Evolutionary conservation across 2,329 filamentous ascomycete genomes (phyloP), one percentile per base, ranked within the genome.

Genomic region (Penicillium sp.): DNA sequence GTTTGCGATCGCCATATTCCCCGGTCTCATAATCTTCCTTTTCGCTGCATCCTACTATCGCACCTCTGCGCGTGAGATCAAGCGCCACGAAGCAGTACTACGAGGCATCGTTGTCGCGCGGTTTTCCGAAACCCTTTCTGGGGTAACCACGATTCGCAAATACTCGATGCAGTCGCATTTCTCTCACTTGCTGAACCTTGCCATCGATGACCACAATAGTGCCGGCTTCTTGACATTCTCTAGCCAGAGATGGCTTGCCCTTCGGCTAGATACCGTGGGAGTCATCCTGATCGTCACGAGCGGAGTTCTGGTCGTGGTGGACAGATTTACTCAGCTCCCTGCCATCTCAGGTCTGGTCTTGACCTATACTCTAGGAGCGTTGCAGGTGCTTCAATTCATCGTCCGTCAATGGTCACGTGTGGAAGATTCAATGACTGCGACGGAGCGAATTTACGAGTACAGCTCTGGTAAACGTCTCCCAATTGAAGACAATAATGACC

Each of bases 361-460:
- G 18, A 94, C 89, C 47, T 97, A 97, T 72, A 95, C 97, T 67
- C 81, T 97, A 20, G 83, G 88, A 16, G 95, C 97, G 65, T 91
- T 96, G 18, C 90, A 95, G 71, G 91, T 96, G 88, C 87, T 97
- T 62, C 93, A 97, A 68, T 97, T 97, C 72, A 93, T 91, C 0
- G 90, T 97, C n/a, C 85, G 93, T n/a, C 93, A 97, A 73, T 81
- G 97, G 8, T 92, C 93, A 24, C 93, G 97, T 72, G 90, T 96
- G 11, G 91, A 96, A 73, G 96, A 96, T 74, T 91, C 91, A 20
- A 66, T 69, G 62, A 69, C 69, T 47, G 63, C 64, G 14, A 62
- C 64, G 0, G 67, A 70, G 46, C 68, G 96, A 96, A 91, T 96
- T 95, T 71, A 87, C 91, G 0, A 92, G 92, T 0, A 91, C 96